Evolutionary conservation across 768 basidiomycete genomes (phyloP).

Genomic region (Rhodotorula kratochvilovae): DNA sequence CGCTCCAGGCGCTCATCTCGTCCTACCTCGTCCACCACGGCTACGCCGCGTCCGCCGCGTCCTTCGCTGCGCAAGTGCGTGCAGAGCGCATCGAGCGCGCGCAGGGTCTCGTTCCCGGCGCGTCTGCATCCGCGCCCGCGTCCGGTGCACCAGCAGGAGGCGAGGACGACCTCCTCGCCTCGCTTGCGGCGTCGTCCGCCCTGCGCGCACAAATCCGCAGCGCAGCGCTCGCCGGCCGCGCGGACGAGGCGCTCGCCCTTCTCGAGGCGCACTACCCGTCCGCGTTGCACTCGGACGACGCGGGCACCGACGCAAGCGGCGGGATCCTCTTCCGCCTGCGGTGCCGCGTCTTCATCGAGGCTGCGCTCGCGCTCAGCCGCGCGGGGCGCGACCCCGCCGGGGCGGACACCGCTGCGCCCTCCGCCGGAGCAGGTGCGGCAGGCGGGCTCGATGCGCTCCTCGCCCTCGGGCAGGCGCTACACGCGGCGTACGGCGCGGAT

Average conservation of each 20-base stretch:
- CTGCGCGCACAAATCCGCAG: slow-evolving; percentile 65
- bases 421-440: slow-evolving; percentile 21
- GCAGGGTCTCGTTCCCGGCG: background rate
- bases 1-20: slow-evolving; percentile 68
- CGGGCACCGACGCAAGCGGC: slow-evolving; percentile 53
- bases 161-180: background rate
- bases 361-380: slow-evolving; percentile 65
- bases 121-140: background rate
- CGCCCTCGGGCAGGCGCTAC: slow-evolving; percentile 66
- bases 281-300: slow-evolving; percentile 56
- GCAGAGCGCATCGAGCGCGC: slow-evolving; percentile 26
- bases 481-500: slow-evolving; percentile 64
- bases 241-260: slow-evolving; percentile 63
- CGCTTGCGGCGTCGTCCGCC: background rate
- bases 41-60: slow-evolving; percentile 65
- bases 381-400: slow-evolving; percentile 43
- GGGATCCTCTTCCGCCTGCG: slow-evolving; percentile 74
- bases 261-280: slow-evolving; percentile 59
- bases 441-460: slow-evolving; percentile 63
- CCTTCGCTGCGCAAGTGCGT: slow-evolving; percentile 58
- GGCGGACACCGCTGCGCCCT: background rate
- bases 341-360: slow-evolving; percentile 79
- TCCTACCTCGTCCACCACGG: slow-evolving; percentile 81
- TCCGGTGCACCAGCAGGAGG: background rate
- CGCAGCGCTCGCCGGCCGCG: slow-evolving; percentile 63